Evolutionary conservation across 169 alveolate genomes (phyloP).

Genomic region (Babesia bigemina): DNA sequence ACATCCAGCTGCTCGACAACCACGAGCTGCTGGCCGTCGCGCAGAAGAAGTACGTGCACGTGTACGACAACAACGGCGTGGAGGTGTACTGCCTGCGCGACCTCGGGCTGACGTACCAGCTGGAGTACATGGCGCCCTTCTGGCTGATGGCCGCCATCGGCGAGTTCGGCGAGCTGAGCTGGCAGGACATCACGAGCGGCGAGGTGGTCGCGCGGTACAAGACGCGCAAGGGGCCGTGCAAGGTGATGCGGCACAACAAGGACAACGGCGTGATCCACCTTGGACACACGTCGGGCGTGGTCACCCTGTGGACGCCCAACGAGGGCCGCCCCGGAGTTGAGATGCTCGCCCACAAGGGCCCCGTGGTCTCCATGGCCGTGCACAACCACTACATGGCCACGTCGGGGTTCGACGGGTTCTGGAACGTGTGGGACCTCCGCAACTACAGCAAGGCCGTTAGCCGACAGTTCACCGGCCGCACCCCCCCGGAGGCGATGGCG

Average conservation of each 20-base stretch:
- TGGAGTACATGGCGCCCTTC: conserved; percentile 93
- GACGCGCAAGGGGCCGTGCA: conserved; percentile 89
- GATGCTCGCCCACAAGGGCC: conserved; percentile 71
- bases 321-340: conserved; percentile 73
- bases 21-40: conserved; percentile 92
- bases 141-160: conserved; percentile 89
- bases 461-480: conserved; percentile 38
- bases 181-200: conserved; percentile 93
- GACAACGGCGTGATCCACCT: conserved; percentile 89
- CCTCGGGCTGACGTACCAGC: conserved; percentile 78
- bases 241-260: conserved; percentile 85
- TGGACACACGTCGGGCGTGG: conserved; percentile 92
- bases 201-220: conserved; percentile 87
- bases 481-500: conserved; percentile 54
- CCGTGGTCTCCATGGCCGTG: conserved; percentile 67
- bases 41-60: conserved; percentile 88
- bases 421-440: conserved; percentile 94
- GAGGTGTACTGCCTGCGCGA: conserved; percentile 91
- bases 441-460: conserved; percentile 69
- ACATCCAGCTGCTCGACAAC: conserved; percentile 89
- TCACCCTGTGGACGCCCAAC: conserved; percentile 95
- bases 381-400: conserved; percentile 73
- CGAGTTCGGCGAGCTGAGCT: conserved; percentile 87
- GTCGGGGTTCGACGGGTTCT: conserved; percentile 77
- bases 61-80: conserved; percentile 92